Evolutionary conservation across 345 rosid genomes (phyloP), one percentile per base, ranked within the genome.

Genomic region (Mangifera indica): DNA sequence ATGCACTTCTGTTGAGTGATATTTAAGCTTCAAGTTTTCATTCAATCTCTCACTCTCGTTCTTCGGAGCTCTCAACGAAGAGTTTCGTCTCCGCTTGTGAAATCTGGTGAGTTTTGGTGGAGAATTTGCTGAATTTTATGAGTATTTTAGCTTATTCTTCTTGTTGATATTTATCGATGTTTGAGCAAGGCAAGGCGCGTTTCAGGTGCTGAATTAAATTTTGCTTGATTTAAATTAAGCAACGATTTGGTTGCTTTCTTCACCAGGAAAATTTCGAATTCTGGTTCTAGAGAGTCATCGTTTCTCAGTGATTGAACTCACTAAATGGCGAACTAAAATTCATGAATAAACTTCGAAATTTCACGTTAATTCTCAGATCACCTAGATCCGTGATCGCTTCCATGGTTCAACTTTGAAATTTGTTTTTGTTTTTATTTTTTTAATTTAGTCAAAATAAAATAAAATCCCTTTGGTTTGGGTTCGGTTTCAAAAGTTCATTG

Each of bases 1-100:
- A 25, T 81, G 81, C 82, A 55, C 79, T 75, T 86, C 82, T 77
- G 34, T 72, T 76, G 73, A 77, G 81, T 56, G 13, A 37, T 29
- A 26, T 55, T 29, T 12, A 14, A 4, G 48, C 7, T 7, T 48
- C 1, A 2, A 46, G 14, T 29, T 52, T 18, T 54, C 56, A 22
- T 11, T 44, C 24, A 45, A 14, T 49, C 42, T 42, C 2, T 25
- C 9, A 34, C 44, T 9, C 13, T 73, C 3, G 11, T 10, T 3
- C 9, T n/a, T 32, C 21, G 3, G 63, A 58, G 44, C 32, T 57
- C 18, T 48, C 58, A 18, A 24, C 22, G 55, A 20, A 66, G 52
- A 34, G 44, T 58, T 55, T 63, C 60, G 10, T 60, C 59, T 26
- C 66, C 42, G 52, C 63, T 15, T 59, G 53, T 2, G 20, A 49